These are phyloP conservation scores for Zygosaccharomyces pseudobailii DNA, from an alignment of 1,139 yeast species.

Conservation along the genomic window DNA sequence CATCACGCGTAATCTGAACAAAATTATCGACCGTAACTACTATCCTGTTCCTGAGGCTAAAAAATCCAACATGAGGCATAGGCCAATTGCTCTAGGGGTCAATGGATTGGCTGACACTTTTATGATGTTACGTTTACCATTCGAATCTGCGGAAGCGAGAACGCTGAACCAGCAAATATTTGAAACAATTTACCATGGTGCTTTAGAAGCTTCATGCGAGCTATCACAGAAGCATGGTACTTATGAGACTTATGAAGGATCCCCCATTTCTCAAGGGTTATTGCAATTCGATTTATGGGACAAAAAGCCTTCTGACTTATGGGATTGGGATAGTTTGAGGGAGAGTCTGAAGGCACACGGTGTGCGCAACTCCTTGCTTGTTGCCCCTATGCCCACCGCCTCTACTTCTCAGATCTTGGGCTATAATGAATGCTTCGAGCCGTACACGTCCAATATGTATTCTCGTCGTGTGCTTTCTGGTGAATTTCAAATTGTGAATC, in stretches of 20 bases:
- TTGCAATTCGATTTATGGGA: constrained; percentile 81
- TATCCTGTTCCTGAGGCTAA: constrained; percentile 74
- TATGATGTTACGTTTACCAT: constrained; percentile 69
- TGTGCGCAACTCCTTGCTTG: constrained; percentile 72
- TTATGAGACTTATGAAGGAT: constrained; percentile 65
- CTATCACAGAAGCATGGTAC: constrained; percentile 62
- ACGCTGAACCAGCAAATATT: constrained; percentile 71
- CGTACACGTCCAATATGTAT: constrained; percentile 82
- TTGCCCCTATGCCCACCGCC: constrained; percentile 95
- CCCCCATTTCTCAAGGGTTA: constrained; percentile 77
- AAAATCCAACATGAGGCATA: constrained; percentile 64
- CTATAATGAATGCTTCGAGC: constrained; percentile 87
- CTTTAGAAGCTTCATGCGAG: constrained; percentile 75
- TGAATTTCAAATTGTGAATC: constrained; percentile 84
- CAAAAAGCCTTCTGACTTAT: constrained; percentile 57
- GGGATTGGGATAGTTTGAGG: constrained; percentile 71
- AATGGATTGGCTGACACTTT: constrained; percentile 90
- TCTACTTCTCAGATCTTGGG: constrained; percentile 90
- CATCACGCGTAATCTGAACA: constrained; percentile 67
- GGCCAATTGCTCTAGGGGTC: constrained; percentile 87
- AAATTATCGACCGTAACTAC: constrained; percentile 69
- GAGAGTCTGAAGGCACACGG: constrained; percentile 58
- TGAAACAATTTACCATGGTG: constrained; percentile 87
- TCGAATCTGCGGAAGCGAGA: constrained; percentile 70
- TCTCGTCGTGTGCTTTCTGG: constrained; percentile 84